phyloP scores from a whole-genome alignment of 2,329 filamentous ascomycete species.

The Talaromyces sp. region DNA sequence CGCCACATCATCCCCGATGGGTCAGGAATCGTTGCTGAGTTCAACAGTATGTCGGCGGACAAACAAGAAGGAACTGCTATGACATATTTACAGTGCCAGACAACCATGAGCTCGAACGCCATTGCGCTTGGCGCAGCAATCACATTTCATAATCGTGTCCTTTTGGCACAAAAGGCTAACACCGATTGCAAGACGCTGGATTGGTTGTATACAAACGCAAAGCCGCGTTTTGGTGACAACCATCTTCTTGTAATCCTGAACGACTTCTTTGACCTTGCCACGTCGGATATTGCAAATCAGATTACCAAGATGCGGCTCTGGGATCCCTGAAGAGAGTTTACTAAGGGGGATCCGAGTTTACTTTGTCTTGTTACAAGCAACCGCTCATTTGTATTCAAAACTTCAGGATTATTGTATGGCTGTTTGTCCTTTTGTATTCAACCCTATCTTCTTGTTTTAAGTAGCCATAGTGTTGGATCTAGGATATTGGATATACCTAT shows the following conservation, averaged over 20 bases:
- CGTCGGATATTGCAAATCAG: constrained; percentile 15
- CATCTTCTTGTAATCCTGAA: constrained; percentile 47
- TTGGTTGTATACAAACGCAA: constrained; percentile 41
- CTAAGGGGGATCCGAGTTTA: too few species aligned
- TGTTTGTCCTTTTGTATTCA: too few species aligned
- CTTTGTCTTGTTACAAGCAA: too few species aligned
- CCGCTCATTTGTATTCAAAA: too few species aligned
- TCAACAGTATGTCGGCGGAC: constrained; percentile 30
- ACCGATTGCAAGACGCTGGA: constrained; percentile 48
- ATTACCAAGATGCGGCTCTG: too few species aligned
- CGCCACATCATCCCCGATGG: constrained; percentile 22
- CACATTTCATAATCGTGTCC: constrained; percentile 39
- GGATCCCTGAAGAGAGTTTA: too few species aligned
- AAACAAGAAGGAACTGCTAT: constrained; percentile 33
- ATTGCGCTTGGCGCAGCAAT: constrained; percentile 46
- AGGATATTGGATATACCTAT: too few species aligned
- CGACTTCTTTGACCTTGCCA: constrained; percentile 50
- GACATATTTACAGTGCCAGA: constrained; percentile 47
- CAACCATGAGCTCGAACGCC: constrained; percentile 47
- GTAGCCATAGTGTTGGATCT: too few species aligned
- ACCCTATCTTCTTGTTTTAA: too few species aligned
- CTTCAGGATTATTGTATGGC: too few species aligned
- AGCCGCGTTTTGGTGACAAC: constrained; percentile 34
- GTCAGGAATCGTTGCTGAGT: constrained; percentile 36
- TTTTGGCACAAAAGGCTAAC: constrained; percentile 47